A percentile compares a stretch with the other conserved stretches of the same genome.
Conservation (phyloP, 768 basidiomycete genomes). For the Amanita pseudoporphyria region DNA sequence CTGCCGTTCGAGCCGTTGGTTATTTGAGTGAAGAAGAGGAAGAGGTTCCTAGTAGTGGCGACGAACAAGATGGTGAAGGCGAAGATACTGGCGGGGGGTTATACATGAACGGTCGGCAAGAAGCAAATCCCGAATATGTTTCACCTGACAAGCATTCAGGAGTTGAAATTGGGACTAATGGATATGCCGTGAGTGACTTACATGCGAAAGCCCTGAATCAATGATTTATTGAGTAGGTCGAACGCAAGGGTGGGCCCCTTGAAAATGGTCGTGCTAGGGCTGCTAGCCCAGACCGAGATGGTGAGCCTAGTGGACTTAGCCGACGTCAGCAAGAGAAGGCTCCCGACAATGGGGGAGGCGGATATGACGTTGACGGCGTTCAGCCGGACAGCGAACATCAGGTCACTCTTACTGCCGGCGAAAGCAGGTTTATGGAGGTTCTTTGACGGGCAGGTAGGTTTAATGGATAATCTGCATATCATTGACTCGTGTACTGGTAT, state of each 20-base stretch:
- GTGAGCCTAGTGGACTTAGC: neutral
- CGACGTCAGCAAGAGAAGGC: slow-evolving; percentile 3
- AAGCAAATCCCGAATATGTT: slow-evolving; percentile 53
- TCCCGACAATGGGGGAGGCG: slow-evolving; percentile 1
- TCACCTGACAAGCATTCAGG: slow-evolving; percentile 31
- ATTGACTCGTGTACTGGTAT: neutral
- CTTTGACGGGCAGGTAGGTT: neutral
- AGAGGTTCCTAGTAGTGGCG: slow-evolving; percentile 21
- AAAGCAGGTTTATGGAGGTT: slow-evolving; percentile 14
- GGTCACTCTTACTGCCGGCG: slow-evolving; percentile 48
- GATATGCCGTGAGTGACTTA: slow-evolving; percentile 46
- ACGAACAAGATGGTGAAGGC: slow-evolving; percentile 31
- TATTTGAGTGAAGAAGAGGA: slow-evolving; percentile 62
- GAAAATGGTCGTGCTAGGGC: neutral
- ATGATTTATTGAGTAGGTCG: neutral
- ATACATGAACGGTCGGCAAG: slow-evolving; percentile 15
- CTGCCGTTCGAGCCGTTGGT: slow-evolving; percentile 83
- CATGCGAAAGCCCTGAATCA: neutral
- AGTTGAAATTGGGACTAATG: slow-evolving; percentile 39
- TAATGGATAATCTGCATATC: neutral
- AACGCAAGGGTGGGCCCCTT: neutral
- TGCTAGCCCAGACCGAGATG: neutral
- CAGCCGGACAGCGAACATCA: neutral
- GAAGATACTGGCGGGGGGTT: slow-evolving; percentile 25
- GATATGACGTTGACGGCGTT: slow-evolving; percentile 3